Conservation (phyloP, 2,329 filamentous ascomycete species). For the Paramyrothecium roridum region DNA sequence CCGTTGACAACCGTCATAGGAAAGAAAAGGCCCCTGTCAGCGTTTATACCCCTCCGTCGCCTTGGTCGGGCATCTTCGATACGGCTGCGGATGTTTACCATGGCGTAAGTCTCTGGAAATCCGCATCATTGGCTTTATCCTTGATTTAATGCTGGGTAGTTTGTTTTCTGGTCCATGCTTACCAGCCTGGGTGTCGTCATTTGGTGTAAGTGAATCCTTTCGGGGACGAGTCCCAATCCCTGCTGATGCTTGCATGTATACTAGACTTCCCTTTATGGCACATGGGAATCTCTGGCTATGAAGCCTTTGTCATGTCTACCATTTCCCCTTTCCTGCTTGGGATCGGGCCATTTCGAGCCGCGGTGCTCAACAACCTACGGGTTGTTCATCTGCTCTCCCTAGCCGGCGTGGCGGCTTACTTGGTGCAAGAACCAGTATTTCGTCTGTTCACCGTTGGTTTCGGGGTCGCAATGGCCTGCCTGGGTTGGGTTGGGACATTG, state of each 20-base stretch:
- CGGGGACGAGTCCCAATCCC: background rate
- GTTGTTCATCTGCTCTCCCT: constrained; percentile 75
- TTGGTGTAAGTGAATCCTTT: constrained; percentile 71
- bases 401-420: constrained; percentile 74
- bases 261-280: constrained; percentile 94
- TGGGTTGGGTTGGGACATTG: constrained; percentile 82
- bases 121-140: background rate
- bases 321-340: constrained; percentile 77
- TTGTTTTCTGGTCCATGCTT: constrained; percentile 92
- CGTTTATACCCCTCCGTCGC: constrained; percentile 69
- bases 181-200: constrained; percentile 86
- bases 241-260: background rate
- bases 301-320: constrained; percentile 82
- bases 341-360: constrained; percentile 63
- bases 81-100: constrained; percentile 87
- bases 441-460: constrained; percentile 82
- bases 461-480: constrained; percentile 73
- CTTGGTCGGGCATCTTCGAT: constrained; percentile 72
- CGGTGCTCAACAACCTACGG: constrained; percentile 67
- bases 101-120: constrained; percentile 58
- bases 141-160: constrained; percentile 46
- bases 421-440: constrained; percentile 66
- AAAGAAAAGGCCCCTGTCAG: constrained; percentile 72
- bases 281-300: constrained; percentile 98
- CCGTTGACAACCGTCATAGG: constrained; percentile 40